Conservation (phyloP, 495 filamentous ascomycete species). For the Hypomontagnella monticulosa region DNA sequence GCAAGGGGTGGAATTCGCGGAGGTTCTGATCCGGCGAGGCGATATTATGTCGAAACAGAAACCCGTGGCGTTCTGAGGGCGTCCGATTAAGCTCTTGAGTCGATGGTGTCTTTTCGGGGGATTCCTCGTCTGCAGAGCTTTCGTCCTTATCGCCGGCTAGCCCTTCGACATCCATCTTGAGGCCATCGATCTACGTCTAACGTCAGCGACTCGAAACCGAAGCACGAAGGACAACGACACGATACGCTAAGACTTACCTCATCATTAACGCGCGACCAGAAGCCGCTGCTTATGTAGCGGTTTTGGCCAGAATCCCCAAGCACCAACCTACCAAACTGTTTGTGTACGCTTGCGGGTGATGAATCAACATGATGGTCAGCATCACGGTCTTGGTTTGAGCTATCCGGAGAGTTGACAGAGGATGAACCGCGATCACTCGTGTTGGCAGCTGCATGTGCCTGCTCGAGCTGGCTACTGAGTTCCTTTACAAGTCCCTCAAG, state of each 20-base stretch:
- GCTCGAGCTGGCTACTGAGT: slow-evolving; percentile 61
- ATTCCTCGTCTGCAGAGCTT: slow-evolving; percentile 55
- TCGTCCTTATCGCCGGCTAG: slow-evolving; percentile 48
- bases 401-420: slow-evolving; percentile 26
- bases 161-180: slow-evolving; percentile 53
- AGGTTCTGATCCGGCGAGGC: slow-evolving; percentile 46
- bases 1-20: slow-evolving; percentile 59
- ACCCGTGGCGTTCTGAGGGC: slow-evolving; percentile 62
- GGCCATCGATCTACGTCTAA: slow-evolving; percentile 50
- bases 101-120: slow-evolving; percentile 43
- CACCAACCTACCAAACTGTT: slow-evolving; percentile 55
- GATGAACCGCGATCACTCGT: slow-evolving; percentile 16
- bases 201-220: slow-evolving; percentile 29
- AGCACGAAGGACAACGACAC: background rate
- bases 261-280: slow-evolving; percentile 64
- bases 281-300: slow-evolving; percentile 61
- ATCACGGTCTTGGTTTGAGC: slow-evolving; percentile 36
- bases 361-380: slow-evolving; percentile 3
- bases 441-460: slow-evolving; percentile 43
- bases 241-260: slow-evolving; percentile 53
- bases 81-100: slow-evolving; percentile 53
- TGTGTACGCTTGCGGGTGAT: slow-evolving; percentile 37
- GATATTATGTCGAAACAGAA: slow-evolving; percentile 62
- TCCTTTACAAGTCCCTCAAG: slow-evolving; percentile 67
- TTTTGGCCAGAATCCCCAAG: slow-evolving; percentile 53